Base-by-base conservation (phyloP, 2,329 filamentous ascomycete species). In the Xylaria arbuscula region DNA sequence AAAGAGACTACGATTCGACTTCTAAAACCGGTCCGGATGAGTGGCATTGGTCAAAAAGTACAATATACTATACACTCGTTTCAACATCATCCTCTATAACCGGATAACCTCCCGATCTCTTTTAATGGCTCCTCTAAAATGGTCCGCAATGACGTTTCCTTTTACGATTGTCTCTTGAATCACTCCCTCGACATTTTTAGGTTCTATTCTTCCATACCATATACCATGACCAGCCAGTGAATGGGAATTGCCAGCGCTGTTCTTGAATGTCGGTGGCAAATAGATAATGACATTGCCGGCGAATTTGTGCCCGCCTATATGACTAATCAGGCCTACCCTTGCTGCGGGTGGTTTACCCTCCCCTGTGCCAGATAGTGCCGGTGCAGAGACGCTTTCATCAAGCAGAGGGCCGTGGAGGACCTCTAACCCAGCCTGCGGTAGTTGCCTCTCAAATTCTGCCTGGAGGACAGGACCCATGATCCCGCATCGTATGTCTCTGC, bases 241-340 rank as follows among this genome's bases (percentile, higher is more conserved):
- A 76, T 92, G 88, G 10, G 73, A 70, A 69, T 80, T 72, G 4
- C 83, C 85, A 3, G 79, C 81, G 36, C 66, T 73, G 2, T 77
- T 78, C 69, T 77, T 82, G 70, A 83, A 67, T 0, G 75, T 76
- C 0, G 89, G 90, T 4, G 93, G 93, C 5, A 96, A 78, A 75
- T 96, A 96, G 1, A 96, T 80, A 56, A 96, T 93, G 42, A 95
- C 87, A 78, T 97, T 97, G 1, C 93, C 93, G 0, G 93, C 93
- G 77, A 91, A 95, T 78, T 94, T 94, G 80, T 97, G 93, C 0
- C 93, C 93, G 0, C 93, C 92, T 62, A 97, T 90, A 75, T 97
- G 93, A 69, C 90, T 93, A 64, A 94, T 92, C 63, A 91, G 75
- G 0, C 88, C 93, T 0, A 94, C 86, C 56, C 89, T 82, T 1